Conservation (phyloP, 2,329 filamentous ascomycete genomes). For the Fusarium sp. region DNA sequence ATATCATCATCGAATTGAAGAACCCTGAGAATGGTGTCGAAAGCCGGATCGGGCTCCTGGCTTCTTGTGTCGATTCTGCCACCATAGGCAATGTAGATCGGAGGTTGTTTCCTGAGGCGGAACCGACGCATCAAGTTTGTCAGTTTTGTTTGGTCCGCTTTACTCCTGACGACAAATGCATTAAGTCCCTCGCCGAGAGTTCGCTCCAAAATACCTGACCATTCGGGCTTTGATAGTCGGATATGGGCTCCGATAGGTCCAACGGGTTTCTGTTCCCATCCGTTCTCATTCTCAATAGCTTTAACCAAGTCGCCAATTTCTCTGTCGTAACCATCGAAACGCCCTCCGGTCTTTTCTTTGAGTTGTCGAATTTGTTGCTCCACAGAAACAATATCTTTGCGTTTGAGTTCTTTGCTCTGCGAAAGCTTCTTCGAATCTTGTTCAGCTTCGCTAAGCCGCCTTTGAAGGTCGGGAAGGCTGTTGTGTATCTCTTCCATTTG, state of each 20-base stretch:
- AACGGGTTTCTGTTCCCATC: constrained; percentile 78
- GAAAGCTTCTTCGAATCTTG: constrained; percentile 47
- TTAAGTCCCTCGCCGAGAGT: constrained; percentile 76
- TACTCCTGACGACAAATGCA: constrained; percentile 84
- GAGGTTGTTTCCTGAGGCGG: constrained; percentile 61
- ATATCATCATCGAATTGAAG: constrained; percentile 84
- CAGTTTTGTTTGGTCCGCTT: constrained; percentile 78
- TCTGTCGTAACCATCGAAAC: constrained; percentile 71
- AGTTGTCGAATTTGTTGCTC: constrained; percentile 63
- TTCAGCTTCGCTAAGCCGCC: constrained; percentile 48
- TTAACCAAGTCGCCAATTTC: constrained; percentile 72
- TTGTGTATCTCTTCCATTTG: constrained; percentile 46
- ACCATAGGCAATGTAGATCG: constrained; percentile 54
- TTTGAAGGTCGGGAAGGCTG: constrained; percentile 50
- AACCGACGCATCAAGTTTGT: constrained; percentile 70
- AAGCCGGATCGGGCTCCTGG: constrained; percentile 77
- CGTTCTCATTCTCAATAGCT: constrained; percentile 74
- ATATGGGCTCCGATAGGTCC: constrained; percentile 87
- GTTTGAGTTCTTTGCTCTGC: constrained; percentile 57
- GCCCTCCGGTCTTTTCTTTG: constrained; percentile 64
- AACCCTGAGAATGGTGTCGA: constrained; percentile 82
- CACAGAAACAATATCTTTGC: constrained; percentile 63
- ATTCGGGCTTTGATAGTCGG: constrained; percentile 79
- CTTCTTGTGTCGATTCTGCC: constrained; percentile 50
- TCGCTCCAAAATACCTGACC: constrained; percentile 85